Conservation (phyloP, 169 alveolate genomes). For the Theileria parva region DNA sequence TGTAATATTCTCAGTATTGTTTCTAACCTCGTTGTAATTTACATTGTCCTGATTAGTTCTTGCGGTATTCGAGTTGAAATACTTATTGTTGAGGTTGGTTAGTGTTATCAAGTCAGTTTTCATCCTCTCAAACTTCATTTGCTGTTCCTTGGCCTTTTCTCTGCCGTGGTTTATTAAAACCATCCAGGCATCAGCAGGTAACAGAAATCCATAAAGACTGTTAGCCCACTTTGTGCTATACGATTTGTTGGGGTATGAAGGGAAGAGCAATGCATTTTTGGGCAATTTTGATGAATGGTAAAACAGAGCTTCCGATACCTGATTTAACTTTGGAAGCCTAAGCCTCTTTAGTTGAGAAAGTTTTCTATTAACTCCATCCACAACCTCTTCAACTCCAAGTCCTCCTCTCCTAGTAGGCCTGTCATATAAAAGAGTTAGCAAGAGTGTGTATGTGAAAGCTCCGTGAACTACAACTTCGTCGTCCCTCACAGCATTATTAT, state of each 20-base stretch:
- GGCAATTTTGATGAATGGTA: slow-evolving; percentile 81
- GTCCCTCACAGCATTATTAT: slow-evolving; percentile 9
- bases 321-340: slow-evolving; percentile 75
- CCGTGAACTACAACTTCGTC: slow-evolving; percentile 77
- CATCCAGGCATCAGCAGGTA: slow-evolving; percentile 78
- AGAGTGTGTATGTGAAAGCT: slow-evolving; percentile 82
- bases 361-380: slow-evolving; percentile 71
- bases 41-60: neutral
- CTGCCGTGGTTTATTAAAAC: slow-evolving; percentile 67
- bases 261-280: slow-evolving; percentile 71
- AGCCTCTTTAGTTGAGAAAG: slow-evolving; percentile 70
- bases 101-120: slow-evolving; percentile 33
- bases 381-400: slow-evolving; percentile 68
- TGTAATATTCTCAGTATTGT: neutral
- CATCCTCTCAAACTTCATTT: slow-evolving; percentile 58
- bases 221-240: neutral
- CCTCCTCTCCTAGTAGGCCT: slow-evolving; percentile 71
- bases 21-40: neutral
- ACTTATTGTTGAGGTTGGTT: slow-evolving; percentile 20
- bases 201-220: slow-evolving; percentile 63
- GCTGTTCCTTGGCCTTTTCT: slow-evolving; percentile 49
- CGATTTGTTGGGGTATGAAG: neutral
- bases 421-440: slow-evolving; percentile 72
- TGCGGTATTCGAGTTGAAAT: slow-evolving; percentile 10
- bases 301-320: slow-evolving; percentile 76